phyloP scores from a whole-genome alignment of 139 green algal species.

The Chlorella ohadii region DNA sequence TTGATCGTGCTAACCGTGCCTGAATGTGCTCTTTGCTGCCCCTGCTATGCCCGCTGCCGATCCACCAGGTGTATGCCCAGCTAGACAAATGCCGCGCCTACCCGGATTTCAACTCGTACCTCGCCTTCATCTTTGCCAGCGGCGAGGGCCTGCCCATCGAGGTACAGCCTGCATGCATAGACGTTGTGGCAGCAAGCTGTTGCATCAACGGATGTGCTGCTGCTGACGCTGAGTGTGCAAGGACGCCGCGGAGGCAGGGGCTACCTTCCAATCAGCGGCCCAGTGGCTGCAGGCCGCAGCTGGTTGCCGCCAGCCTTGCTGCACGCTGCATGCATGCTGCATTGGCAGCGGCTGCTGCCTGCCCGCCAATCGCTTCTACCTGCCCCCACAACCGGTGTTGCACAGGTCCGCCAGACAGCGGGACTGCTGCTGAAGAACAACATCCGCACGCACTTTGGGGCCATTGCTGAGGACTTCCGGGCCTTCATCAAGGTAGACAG shows the following conservation, averaged over 20 bases:
- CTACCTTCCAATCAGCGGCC: too few relatives aligned
- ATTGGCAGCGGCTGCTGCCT: not conserved
- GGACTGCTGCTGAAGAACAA: constrained; percentile 98
- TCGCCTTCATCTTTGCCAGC: constrained; percentile 88
- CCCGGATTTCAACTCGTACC: constrained; percentile 97
- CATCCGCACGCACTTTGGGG: constrained; percentile 72
- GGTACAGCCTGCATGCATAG: constrained; percentile 37
- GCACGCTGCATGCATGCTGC: too few relatives aligned
- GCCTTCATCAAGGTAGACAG: constrained; percentile 88
- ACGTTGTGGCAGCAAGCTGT: not conserved
- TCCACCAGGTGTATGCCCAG: constrained; percentile 82
- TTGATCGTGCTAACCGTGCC: not conserved
- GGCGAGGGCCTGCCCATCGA: constrained; percentile 75
- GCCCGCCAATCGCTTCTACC: not conserved
- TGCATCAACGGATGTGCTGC: not conserved
- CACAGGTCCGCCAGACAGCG: constrained; percentile 89
- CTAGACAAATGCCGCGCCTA: constrained; percentile 79
- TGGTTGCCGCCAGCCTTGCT: too few relatives aligned
- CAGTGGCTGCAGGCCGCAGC: too few relatives aligned
- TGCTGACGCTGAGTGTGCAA: not conserved
- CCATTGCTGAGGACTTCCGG: constrained; percentile 57
- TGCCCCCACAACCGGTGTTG: not conserved
- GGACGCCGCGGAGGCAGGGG: too few relatives aligned
- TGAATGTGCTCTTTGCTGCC: too few relatives aligned
- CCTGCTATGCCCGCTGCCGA: not conserved